phyloP scores from a whole-genome alignment of 768 basidiomycete genomes.

The Leccinum arenicola region DNA sequence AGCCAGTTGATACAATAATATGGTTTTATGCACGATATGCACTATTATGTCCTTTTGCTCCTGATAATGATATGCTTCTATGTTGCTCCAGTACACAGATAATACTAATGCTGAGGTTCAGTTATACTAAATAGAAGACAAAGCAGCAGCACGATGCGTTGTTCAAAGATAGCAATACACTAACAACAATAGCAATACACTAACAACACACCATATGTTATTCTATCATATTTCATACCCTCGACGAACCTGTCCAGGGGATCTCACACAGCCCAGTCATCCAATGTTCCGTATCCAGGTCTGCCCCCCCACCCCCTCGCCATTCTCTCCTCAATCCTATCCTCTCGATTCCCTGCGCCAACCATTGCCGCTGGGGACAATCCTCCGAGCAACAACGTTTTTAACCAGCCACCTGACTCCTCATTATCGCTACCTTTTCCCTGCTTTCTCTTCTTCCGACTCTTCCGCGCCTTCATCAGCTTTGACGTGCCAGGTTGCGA shows the following conservation, averaged over 20 bases:
- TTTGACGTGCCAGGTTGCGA: constrained; percentile 34
- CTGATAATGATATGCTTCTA: constrained; percentile 19
- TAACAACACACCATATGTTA: constrained; percentile 10
- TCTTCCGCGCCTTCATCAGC: constrained; percentile 33
- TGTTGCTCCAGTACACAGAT: not conserved
- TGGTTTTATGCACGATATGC: constrained; percentile 17
- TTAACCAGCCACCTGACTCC: constrained; percentile 26
- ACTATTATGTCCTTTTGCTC: constrained; percentile 3
- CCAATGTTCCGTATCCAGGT: constrained; percentile 39
- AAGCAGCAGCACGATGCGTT: not conserved
- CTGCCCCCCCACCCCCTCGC: constrained; percentile 47
- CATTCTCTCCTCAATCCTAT: constrained; percentile 52
- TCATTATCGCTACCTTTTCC: constrained; percentile 31
- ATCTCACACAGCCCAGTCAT: constrained; percentile 55
- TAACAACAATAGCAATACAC: not conserved
- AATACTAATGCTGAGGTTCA: not conserved
- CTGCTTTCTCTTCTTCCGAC: constrained; percentile 34
- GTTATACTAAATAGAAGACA: not conserved
- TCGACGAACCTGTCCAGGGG: not conserved
- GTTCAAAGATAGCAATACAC: constrained; percentile 6
- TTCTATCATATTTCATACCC: not conserved
- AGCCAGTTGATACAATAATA: not conserved
- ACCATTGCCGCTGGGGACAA: constrained; percentile 23
- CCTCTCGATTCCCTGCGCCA: constrained; percentile 36
- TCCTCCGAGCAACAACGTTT: constrained; percentile 17